Evolutionary conservation across 2,329 filamentous ascomycete species (phyloP), one percentile per base, ranked within the genome.

Genomic region (Chrysoporthe deuterocubensis): DNA sequence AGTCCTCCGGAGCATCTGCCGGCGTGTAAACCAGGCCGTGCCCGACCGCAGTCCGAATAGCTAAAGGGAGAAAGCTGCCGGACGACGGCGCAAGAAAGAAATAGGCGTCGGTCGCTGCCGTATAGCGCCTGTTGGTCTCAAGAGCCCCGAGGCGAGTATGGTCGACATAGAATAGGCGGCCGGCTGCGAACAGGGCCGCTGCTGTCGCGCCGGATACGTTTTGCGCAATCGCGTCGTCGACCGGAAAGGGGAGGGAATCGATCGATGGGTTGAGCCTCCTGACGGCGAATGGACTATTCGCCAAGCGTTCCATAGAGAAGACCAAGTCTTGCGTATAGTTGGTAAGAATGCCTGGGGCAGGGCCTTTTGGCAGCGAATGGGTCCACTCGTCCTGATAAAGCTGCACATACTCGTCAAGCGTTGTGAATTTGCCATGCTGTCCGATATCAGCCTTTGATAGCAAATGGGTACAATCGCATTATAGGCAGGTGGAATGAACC

Each of bases 261-360:
- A 65, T 42, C 0, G 65, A 66, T 4, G 75, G 73, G 18, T 76
- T 54, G 8, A 81, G 74, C 40, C 81, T 76, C 42, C 73, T 72
- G 7, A 83, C 64, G 4, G 74, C 70, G 63, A 79, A 83, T 0
- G 82, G 81, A 63, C 80, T 81, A 44, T 76, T 72, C 2, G 80
- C 81, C 8, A 84, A 72, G 11, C 82, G 76, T 69, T 83, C 79
- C 82, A 84, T 84, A 4, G 81, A 81, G 71, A 85, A 84, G 40
- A 80, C 69, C 1, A 83, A 72, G 70, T 84, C 82, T 63, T 81
- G 76, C 0, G 81, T 84, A 67, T 80, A 82, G 67, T 85, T 84
- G 37, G 78, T 75, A 9, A 81, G 71, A 11, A 80, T 76, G 14
- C 83, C 78, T 40, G 75, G 72, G 52, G 72, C 71, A 2, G 76